A percentile compares a stretch with the other conserved stretches of the same genome.
phyloP scores from a whole-genome alignment of 441 rosid genomes.

The Populus tomentosa region DNA sequence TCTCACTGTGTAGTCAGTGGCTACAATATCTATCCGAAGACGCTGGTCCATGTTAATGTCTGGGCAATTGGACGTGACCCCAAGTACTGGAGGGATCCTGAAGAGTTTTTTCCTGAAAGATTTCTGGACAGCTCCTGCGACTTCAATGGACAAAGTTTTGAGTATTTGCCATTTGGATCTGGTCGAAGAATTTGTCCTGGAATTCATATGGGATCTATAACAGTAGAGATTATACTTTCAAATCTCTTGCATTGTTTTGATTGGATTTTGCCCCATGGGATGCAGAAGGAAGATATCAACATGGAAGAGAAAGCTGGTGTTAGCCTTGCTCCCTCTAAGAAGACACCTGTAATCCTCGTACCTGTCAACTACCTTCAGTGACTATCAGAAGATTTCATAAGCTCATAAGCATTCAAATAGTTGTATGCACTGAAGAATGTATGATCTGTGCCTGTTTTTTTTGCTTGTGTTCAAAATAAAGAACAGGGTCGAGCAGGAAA shows the following conservation, averaged over 20 bases:
- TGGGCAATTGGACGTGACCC: conserved; percentile 44
- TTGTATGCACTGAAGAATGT: background rate
- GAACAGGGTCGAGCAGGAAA: background rate
- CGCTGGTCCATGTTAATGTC: conserved; percentile 30
- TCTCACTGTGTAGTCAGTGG: conserved; percentile 25
- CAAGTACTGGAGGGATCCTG: conserved; percentile 31
- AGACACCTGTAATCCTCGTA: conserved; percentile 32
- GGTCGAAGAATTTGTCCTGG: conserved; percentile 34
- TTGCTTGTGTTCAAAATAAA: background rate
- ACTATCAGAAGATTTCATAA: background rate
- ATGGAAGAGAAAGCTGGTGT: conserved; percentile 39
- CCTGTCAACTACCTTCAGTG: conserved; percentile 19
- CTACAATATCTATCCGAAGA: conserved; percentile 30
- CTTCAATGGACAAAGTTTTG: conserved; percentile 22
- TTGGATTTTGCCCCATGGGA: conserved; percentile 28
- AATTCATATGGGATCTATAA: conserved; percentile 13
- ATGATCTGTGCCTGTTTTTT: background rate
- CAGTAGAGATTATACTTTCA: conserved; percentile 17
- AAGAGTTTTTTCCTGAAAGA: conserved; percentile 40
- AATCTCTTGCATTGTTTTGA: conserved; percentile 30
- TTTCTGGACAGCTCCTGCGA: conserved; percentile 23
- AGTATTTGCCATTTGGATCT: conserved; percentile 34
- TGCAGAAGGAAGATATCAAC: conserved; percentile 28
- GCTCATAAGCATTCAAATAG: background rate
- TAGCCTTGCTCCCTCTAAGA: conserved; percentile 31